These are phyloP conservation scores for Crithidia sp. DNA, from an alignment of 208 protist genomes.

Conservation along the genomic window DNA sequence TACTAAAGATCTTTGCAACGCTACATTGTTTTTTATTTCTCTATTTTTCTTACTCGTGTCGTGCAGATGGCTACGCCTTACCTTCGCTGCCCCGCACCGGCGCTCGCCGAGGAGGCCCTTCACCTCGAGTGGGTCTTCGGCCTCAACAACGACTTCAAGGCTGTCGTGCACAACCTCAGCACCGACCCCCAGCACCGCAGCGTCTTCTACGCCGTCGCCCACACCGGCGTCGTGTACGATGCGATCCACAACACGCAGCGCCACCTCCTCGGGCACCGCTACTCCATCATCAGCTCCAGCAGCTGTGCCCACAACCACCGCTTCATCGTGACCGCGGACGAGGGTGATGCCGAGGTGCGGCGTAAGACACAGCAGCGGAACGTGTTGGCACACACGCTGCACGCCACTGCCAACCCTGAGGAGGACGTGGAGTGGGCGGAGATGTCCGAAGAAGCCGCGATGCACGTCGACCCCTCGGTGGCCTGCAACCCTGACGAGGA, in stretches of 20 bases:
- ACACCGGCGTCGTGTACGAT: slow-evolving; percentile 94
- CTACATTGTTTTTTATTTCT: background rate
- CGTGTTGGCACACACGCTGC: slow-evolving; percentile 18
- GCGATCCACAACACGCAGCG: slow-evolving; percentile 82
- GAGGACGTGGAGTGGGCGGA: slow-evolving; percentile 31
- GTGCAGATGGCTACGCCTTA: slow-evolving; percentile 25
- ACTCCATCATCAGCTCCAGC: slow-evolving; percentile 77
- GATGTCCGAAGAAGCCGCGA: slow-evolving; percentile 37
- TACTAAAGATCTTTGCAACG: no score
- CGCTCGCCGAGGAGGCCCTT: slow-evolving; percentile 63
- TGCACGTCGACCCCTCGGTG: slow-evolving; percentile 53
- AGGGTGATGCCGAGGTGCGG: slow-evolving; percentile 58
- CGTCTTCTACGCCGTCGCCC: slow-evolving; percentile 92
- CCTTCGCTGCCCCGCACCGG: slow-evolving; percentile 30
- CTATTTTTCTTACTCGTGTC: background rate
- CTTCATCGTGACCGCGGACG: slow-evolving; percentile 94
- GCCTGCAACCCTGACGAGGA: slow-evolving; percentile 76
- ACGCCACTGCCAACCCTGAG: background rate
- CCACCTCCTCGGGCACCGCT: slow-evolving; percentile 91
- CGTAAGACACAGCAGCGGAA: slow-evolving; percentile 22
- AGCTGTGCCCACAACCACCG: slow-evolving; percentile 83
- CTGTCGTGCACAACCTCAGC: slow-evolving; percentile 90
- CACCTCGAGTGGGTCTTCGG: slow-evolving; percentile 91
- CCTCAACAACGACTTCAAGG: slow-evolving; percentile 89
- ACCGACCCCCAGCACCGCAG: slow-evolving; percentile 50